Base-by-base conservation (phyloP, 2,329 filamentous ascomycete genomes). In the Akanthomyces uredinophilus region DNA sequence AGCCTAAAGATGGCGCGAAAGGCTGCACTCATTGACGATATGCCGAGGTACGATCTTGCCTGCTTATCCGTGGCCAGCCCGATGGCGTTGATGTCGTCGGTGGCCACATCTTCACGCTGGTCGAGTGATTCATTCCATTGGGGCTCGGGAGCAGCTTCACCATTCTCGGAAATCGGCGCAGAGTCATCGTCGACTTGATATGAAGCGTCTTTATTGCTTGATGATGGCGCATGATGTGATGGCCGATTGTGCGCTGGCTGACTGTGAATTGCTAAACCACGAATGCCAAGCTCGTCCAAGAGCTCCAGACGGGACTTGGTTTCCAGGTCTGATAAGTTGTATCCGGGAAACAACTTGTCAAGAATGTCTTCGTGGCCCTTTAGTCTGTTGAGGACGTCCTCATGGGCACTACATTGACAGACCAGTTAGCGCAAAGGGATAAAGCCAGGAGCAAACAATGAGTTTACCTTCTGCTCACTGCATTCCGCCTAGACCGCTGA, bases 11-110 rank as follows among this genome's bases (percentile, higher is more conserved):
- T 86, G 47, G 86, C 83, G 65, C 85, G 80, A 37, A 87, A 76
- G 6, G 83, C 83, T 5, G 85, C 85, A 63, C 84, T 84, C 65
- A 87, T 83, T 3, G 85, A 87, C 0, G 84, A 86, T n/a, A 86
- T 83, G 7, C 85, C 85, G 5, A 87, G 75, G 66, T 87, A 88
- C 4, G 85, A 87, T 5, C 81, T 80, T 2, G 83, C 78, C 35
- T 81, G 79, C 61, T 82, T 78, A 22, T 84, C 78, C 10, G 79
- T 79, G 77, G 86, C 54, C 81, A 75, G 13, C 11, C 68, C 67
- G n/a, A 73, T 66, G 32, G 69, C 71, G 54, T 73, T 72, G 63
- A 72, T 71, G 41, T 73, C 71, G 66, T 72, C 71, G 35, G 66
- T 68, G n/a, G 69, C 68, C 8, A 69, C 62, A 16, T 65, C 64